Base-by-base conservation (phyloP, 169 alveolate genomes). In the Plasmodium cynomolgi region DNA sequence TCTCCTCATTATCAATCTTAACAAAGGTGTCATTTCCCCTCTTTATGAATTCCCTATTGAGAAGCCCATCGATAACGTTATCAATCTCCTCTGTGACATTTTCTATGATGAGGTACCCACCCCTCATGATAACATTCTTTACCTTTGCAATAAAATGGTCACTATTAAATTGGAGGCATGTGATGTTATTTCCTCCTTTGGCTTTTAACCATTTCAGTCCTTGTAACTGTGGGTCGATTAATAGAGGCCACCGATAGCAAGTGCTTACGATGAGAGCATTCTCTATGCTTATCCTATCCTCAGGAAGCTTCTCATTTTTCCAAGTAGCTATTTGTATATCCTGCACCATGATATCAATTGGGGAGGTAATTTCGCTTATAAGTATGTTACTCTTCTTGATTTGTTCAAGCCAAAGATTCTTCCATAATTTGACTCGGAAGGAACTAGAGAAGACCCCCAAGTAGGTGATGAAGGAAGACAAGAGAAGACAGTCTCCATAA, bases 201-300 rank as follows among this genome's bases (percentile, higher is more conserved):
- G 98, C 98, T 96, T 98, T 98, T 90, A 99, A 97, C 99, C 99
- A 99, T 83, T 98, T 98, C 84, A 97, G 96, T 62, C 99, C 99
- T 96, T 99, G 99, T 95, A 98, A 96, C 96, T 99, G 99, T 6
- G 99, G 99, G 93, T 99, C 99, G 41, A 99, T 98, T 86, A 99
- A 97, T 71, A 99, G 94, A 44, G 99, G 99, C 99, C 99, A 99
- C 90, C 99, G 95, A 73, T 99, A 96, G 85, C 99, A 98, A 77
- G 98, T 97, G 13, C 98, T 97, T 56, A 99, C 98, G 47, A 98
- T 98, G 17, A 99, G 96, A 2, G 99, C 99, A 95, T 99, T 99
- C 96, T 99, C 99, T 37, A 98, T 97, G 44, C 99, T 97, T 95
- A 98, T 97, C 96, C 98, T 98, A 98, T 99, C 99, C 9, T 99